phyloP scores from a whole-genome alignment of 345 rosid genomes.

The Eucalyptus marginata region DNA sequence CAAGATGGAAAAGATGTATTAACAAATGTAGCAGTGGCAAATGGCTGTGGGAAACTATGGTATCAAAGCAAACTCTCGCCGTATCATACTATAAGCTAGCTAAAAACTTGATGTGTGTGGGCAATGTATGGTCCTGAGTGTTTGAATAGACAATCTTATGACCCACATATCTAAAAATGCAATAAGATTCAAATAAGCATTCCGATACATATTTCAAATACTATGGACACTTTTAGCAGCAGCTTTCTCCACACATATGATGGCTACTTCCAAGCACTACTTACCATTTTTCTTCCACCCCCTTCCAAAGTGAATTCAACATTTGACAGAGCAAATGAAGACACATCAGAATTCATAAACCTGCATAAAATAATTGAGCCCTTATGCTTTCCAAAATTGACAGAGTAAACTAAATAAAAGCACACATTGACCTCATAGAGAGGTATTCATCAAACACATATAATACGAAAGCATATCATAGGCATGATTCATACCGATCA shows the following conservation, averaged over 20 bases:
- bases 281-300: constrained; percentile 54
- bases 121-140: background rate
- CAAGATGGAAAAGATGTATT: background rate
- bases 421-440: background rate
- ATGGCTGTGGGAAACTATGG: background rate
- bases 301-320: constrained; percentile 53
- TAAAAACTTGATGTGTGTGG: background rate
- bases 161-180: background rate
- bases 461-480: background rate
- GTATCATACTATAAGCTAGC: background rate
- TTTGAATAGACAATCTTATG: background rate
- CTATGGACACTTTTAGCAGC: background rate
- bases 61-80: background rate
- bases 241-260: background rate
- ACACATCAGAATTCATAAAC: constrained; percentile 24
- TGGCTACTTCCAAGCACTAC: constrained; percentile 9
- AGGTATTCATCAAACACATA: background rate
- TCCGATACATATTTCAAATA: background rate
- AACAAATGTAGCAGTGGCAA: background rate
- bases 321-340: constrained; percentile 60
- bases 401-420: background rate
- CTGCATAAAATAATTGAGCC: constrained; percentile 21
- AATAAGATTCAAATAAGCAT: background rate
- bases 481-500: constrained; percentile 14
- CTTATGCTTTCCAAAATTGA: background rate